Base-by-base conservation (phyloP, 2,329 filamentous ascomycete genomes). In the Annulohypoxylon truncatum region DNA sequence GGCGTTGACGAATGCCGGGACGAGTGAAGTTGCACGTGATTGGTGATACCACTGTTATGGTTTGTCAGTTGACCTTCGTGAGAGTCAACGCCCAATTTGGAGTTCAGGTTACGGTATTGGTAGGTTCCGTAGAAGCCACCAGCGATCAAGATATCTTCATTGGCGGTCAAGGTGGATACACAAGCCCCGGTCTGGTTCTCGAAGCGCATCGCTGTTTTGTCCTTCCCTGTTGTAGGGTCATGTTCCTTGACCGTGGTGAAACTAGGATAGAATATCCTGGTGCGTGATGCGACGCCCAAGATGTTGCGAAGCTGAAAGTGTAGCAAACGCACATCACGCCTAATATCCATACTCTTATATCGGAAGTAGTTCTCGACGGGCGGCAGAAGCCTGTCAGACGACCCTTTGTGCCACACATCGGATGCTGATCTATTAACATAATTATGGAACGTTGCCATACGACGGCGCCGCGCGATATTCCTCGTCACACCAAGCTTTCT, bases 231-330 rank as follows among this genome's bases (percentile, higher is more conserved):
- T 38, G 82, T 75, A 8, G 85, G 82, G 72, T 89, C 85, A 67
- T 86, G 80, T 56, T 84, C 80, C 42, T 83, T 79, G 15, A 91
- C 80, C 12, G 82, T 81, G 51, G 79, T 80, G 40, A 76, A 74
- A 33, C 82, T 82, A 2, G 87, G 84, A 71, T 90, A 90, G 73
- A 86, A 90, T 7, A 83, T 81, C 42, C 85, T 83, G 5, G 83
- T 84, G 29, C 84, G 81, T 7, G 85, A 86, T 4, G 85, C 81
- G 71, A 84, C 85, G 2, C 86, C 86, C 18, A 91, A 77, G 13
- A 90, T 80, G 71, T 89, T 89, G 44, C 89, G 86, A 10, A 91
- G 80, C 73, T 91, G 89, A 66, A 90, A 91, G 76, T 91, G 89
- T n/a, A 86, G 80, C 15, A 90, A 76, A 65, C 83, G 80, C 22